Evolutionary conservation across 148 eudicot species (phyloP).

Genomic region (Chenopodium suecicum): DNA sequence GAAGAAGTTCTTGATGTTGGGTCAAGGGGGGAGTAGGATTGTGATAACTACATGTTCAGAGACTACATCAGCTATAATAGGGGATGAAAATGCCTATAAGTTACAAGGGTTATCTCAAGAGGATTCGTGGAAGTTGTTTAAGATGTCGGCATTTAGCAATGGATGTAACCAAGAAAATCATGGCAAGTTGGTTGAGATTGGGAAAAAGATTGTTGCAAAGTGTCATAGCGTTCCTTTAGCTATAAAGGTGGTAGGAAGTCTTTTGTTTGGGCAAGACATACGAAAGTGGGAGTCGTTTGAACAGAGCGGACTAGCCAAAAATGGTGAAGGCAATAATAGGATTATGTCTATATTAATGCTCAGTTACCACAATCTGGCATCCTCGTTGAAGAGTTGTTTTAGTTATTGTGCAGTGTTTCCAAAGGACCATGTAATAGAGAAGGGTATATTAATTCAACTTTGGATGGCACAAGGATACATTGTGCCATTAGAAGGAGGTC

Average conservation of each 20-base stretch:
- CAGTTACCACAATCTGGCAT: neutral
- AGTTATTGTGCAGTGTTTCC: constrained; percentile 3
- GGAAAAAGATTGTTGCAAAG: neutral
- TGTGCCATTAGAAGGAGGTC: neutral
- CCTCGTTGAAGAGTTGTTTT: neutral
- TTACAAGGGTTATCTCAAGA: neutral
- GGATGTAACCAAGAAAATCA: neutral
- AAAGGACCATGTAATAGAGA: neutral
- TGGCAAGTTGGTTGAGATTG: neutral
- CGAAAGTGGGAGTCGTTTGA: neutral
- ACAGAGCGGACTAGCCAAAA: neutral
- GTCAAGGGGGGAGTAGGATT: neutral
- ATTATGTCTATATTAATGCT: neutral
- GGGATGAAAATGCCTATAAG: neutral
- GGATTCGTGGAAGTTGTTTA: neutral
- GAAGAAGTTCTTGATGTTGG: neutral
- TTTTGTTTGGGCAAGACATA: neutral
- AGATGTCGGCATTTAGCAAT: neutral
- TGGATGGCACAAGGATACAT: constrained; percentile 7
- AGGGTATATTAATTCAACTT: neutral
- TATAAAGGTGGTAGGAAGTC: constrained; percentile 3
- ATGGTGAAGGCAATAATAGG: neutral
- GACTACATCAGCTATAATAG: neutral
- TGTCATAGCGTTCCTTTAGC: neutral
- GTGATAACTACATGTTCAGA: neutral